Evolutionary conservation across 2,329 filamentous ascomycete species (phyloP), one percentile per base, ranked within the genome.

Genomic region (Sporothrix luriei): DNA sequence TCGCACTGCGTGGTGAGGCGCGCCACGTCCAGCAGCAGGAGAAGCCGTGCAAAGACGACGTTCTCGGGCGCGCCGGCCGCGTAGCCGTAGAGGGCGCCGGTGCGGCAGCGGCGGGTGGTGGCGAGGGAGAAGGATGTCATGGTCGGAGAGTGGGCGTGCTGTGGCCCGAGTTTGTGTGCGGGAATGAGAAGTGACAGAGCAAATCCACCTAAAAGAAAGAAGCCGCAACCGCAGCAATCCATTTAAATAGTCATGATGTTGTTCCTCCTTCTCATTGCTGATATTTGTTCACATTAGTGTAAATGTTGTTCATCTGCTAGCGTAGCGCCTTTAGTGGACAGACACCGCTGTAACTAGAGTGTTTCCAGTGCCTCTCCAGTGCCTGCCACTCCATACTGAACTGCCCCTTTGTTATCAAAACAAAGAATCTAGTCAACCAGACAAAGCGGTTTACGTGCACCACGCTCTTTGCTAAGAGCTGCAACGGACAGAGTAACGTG

Each of bases 371-470:
- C 33, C 7, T 33, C n/a, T n/a, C n/a, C n/a, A n/a, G n/a, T n/a
- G n/a, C n/a, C n/a, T 33, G 33, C 1, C 33, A 0, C 33, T 9
- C 5, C 33, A 10, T 19, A n/a, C 5, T 1, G 6, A 5, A 4
- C 57, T 19, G 21, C 57, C 55, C 38, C 38, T 62, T 46, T 62
- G 38, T 62, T 46, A 43, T 26, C 38, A n/a, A 62, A 62, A 62
- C 38, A 62, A 46, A 46, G 57, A 38, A 59, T 59, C n/a, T 2
- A 11, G 11, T 1, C 55, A 40, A 5, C 4, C 10, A 24, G 14
- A 61, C 33, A 61, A 61, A 24, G n/a, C 19, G 14, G 11, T 61
- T 61, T 38, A 10, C 19, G 4, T n/a, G 3, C 51, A 14, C 11
- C 49, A 24, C 7, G 11, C 40, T 46, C 13, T 46, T 46, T 46